Percentiles rank a stretch among this genome's conserved stretches.
Conservation (phyloP, 2,329 filamentous ascomycete genomes). For the Elsinoe fawcettii region DNA sequence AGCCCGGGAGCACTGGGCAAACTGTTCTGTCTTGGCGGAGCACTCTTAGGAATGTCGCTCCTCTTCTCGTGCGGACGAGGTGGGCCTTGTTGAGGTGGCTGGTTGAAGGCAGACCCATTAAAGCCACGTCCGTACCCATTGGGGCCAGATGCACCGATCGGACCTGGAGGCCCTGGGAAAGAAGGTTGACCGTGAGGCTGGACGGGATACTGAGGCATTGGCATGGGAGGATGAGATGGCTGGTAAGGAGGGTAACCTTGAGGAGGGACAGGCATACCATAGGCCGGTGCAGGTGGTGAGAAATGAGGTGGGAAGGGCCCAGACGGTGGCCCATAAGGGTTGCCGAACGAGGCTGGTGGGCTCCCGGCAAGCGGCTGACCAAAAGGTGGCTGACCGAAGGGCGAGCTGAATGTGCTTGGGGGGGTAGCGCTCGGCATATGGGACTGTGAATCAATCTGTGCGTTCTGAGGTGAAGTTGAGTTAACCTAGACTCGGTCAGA, state of each 20-base stretch:
- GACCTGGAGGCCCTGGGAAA: constrained; percentile 6
- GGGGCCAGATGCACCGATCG: constrained; percentile 7
- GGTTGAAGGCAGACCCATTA: constrained; percentile 21
- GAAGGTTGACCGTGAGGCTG: constrained; percentile 35
- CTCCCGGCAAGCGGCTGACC: not conserved
- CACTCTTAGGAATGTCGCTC: not conserved
- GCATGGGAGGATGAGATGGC: constrained; percentile 20
- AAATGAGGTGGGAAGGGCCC: constrained; percentile 3
- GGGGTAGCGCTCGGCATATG: not conserved
- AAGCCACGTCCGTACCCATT: constrained; percentile 16
- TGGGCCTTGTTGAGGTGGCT: constrained; percentile 27
- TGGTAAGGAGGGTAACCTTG: constrained; percentile 35
- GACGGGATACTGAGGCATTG: constrained; percentile 21
- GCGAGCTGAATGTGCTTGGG: not conserved
- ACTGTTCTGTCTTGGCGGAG: constrained; percentile 41
- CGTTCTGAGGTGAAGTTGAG: constrained; percentile 15
- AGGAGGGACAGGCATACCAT: not conserved
- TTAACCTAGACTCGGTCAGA: constrained; percentile 13
- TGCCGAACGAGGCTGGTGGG: not conserved
- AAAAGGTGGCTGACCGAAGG: not conserved
- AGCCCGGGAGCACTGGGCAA: constrained; percentile 50
- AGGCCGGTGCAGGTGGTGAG: not conserved
- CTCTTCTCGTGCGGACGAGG: constrained; percentile 18
- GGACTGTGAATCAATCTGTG: constrained; percentile 1
- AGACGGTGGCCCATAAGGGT: not conserved